Conservation (phyloP, 371 early-diverging fungal genomes). For the Gilbertella persicaria region DNA sequence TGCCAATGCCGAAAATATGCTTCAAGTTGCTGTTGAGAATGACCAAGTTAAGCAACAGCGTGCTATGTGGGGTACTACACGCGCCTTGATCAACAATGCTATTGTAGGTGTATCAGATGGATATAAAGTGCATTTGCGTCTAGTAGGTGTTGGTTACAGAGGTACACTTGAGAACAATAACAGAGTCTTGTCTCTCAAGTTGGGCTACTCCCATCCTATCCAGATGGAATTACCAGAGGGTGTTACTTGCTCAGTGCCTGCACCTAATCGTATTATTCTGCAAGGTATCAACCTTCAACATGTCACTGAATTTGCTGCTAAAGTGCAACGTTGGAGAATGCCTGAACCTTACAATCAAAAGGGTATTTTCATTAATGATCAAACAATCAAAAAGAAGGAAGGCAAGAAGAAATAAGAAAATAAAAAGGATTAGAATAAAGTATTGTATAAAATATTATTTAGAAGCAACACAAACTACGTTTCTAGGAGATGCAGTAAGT, state of each 20-base stretch:
- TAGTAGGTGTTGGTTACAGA: slow-evolving; percentile 96
- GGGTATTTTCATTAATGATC: slow-evolving; percentile 97
- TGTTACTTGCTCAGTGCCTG: slow-evolving; percentile 77
- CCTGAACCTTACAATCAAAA: slow-evolving; percentile 99
- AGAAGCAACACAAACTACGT: slow-evolving; percentile 41
- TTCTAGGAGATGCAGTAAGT: slow-evolving; percentile 40
- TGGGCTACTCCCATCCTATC: slow-evolving; percentile 91
- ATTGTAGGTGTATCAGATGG: slow-evolving; percentile 93
- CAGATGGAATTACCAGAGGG: slow-evolving; percentile 80
- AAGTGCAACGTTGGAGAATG: slow-evolving; percentile 85
- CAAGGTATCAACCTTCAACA: slow-evolving; percentile 76
- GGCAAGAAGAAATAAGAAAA: slow-evolving; percentile 93
- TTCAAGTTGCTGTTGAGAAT: slow-evolving; percentile 68
- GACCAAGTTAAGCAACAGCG: slow-evolving; percentile 69
- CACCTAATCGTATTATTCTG: slow-evolving; percentile 85
- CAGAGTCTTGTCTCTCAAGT: slow-evolving; percentile 70
- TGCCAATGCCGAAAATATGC: slow-evolving; percentile 49
- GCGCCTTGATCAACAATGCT: slow-evolving; percentile 83
- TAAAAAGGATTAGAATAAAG: too few species aligned
- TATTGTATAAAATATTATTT: too few species aligned
- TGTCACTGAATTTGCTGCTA: slow-evolving; percentile 91
- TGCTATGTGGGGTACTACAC: slow-evolving; percentile 96
- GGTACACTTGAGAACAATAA: slow-evolving; percentile 75
- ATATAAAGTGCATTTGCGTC: slow-evolving; percentile 76
- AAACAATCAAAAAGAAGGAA: slow-evolving; percentile 96